Evolutionary conservation across 225 moss, liverwort and hornwort species (phyloP), one percentile per base, ranked within the genome.

Genomic region (Antitrichia curtipendula): DNA sequence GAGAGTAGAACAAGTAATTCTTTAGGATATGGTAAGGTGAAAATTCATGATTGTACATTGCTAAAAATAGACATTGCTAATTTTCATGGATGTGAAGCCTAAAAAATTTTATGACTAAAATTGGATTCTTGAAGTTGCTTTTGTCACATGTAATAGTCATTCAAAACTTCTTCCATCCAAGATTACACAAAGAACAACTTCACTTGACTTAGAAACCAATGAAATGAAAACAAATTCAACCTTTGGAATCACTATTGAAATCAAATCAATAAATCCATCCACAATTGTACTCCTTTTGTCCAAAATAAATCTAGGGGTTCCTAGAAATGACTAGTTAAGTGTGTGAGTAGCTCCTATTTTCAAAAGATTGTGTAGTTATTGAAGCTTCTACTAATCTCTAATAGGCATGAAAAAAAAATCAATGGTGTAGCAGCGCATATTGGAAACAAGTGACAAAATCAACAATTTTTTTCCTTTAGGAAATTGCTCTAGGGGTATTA

Each of bases 1-100:
- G 5, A 27, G 43, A 43, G 9, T 45, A 72, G 28, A 29, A 31
- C 0, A 50, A 31, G 50, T 50, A 50, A 1, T 24, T 14, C 14
- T 40, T 61, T 61, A 61, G 61, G 8, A 6, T 61, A 17, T 1
- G 25, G 5, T 41, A 23, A 34, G 3, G 14, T 9, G 6, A 53
- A 36, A 76, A n/a, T 2, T 10, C 5, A 36, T 75, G 3, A 23
- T 2, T 3, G 1, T 36, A 6, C 0, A 2, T 32, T 77, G 7
- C 1, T 56, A 24, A 6, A n/a, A 76, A 7, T 27, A 38, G 3
- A 16, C 0, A 0, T 56, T 77, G 23, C 2, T 53, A 16, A 6
- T 36, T 10, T 36, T 16, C 3, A 25, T n/a, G 3, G 4, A n/a
- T 56, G 1, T 38, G 1, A 53, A n/a, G 10, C 1, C 4, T n/a